Evolutionary conservation across 2,329 filamentous ascomycete species (phyloP).

Genomic region (Stemphylium lycopersici): DNA sequence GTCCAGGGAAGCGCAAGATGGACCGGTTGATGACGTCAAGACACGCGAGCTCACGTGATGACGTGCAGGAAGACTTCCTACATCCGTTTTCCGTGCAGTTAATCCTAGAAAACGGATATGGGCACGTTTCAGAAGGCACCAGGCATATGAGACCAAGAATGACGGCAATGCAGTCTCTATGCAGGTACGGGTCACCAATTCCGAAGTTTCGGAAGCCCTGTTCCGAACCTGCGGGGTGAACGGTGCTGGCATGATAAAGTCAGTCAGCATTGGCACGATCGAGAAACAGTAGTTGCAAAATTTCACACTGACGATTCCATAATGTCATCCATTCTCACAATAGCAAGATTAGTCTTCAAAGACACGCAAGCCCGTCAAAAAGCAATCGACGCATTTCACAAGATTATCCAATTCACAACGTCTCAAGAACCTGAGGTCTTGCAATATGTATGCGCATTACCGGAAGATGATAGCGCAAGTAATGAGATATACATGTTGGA

Average conservation of each 20-base stretch:
- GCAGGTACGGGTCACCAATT: conserved; percentile 13
- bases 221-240: conserved; percentile 18
- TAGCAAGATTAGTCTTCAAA: conserved; percentile 28
- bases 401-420: conserved; percentile 31
- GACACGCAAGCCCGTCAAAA: conserved; percentile 16
- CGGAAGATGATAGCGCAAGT: conserved; percentile 17
- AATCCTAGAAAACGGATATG: too few species aligned
- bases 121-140: background rate
- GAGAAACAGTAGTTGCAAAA: too few species aligned
- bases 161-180: background rate
- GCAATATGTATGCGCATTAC: conserved; percentile 31
- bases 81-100: too few species aligned
- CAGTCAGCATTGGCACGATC: background rate
- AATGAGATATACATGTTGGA: conserved; percentile 38
- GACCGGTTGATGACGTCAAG: conserved; percentile 24
- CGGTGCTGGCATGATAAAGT: background rate
- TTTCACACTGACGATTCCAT: background rate
- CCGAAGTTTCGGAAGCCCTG: conserved; percentile 15
- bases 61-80: background rate
- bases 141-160: too few species aligned
- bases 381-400: conserved; percentile 28
- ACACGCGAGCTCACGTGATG: conserved; percentile 25
- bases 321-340: conserved; percentile 31
- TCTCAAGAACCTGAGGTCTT: conserved; percentile 31
- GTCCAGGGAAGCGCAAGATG: background rate